Evolutionary conservation across 2,329 filamentous ascomycete genomes (phyloP), one percentile per base, ranked within the genome.

Genomic region (Mycosphaerella sp.): DNA sequence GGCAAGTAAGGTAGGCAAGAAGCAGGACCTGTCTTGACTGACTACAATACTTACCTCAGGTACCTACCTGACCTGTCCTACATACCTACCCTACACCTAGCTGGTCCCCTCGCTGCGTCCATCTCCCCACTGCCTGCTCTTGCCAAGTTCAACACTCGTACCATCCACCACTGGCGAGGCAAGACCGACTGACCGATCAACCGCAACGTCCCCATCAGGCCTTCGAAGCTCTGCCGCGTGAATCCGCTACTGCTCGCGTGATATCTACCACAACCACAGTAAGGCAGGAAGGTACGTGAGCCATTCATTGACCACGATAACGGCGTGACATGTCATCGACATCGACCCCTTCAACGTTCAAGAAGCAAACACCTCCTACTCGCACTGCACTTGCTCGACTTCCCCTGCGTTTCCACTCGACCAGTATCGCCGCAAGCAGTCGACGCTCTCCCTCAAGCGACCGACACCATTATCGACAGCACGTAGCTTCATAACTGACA

Each of bases 401-500:
- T 26, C 21, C 17, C 23, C 17, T 29, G 23, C 42, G 17, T 44
- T 21, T 44, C 4, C 42, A 44, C 26, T 10, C 6, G 26, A 21
- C 21, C 17, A 12, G 2, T 23, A 44, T 26, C 12, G 23, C 23
- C 9, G 29, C 17, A 17, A 26, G 17, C 21, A 1, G 8, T 26
- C 42, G 2, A 21, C 17, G 17, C 21, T 29, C 3, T 44, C 11
- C 17, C 42, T 42, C 42, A 10, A 23, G 42, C 21, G 42, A 26
- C 42, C 42, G 29, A 8, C 9, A 40, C 31, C 23, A 44, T 17
- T 44, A 34, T 44, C 50, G 32, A 17, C 53, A 38, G 3, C 48
- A 17, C 36, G 46, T 26, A 39, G 36, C 44, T 44, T 39, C 44
- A 45, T 47, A 42, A 55, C 56, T 59, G 51, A 59, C 48, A 59